phyloP scores from a whole-genome alignment of 148 eudicot genomes.

The Limonium bicolor region DNA sequence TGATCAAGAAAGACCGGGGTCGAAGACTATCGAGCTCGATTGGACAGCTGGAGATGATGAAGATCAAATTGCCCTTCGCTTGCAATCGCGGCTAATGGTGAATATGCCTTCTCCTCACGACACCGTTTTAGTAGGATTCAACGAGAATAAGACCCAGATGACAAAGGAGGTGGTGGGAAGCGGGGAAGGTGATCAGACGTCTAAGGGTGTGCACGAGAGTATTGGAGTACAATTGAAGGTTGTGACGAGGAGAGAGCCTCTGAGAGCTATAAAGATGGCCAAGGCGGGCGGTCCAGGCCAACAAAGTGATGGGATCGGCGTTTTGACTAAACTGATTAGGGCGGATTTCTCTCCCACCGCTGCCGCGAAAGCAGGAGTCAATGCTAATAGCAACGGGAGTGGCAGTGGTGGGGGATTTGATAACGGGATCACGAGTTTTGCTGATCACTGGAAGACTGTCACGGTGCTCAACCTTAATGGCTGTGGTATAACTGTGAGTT shows the following conservation, averaged over 20 bases:
- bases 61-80: constrained; percentile 65
- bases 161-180: constrained; percentile 9
- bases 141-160: constrained; percentile 5
- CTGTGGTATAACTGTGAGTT: constrained; percentile 70
- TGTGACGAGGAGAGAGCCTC: constrained; percentile 67
- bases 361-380: constrained; percentile 9
- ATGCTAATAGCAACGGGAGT: constrained; percentile 1
- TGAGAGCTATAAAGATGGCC: constrained; percentile 42
- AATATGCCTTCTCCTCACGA: constrained; percentile 80
- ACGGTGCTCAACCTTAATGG: constrained; percentile 49
- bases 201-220: constrained; percentile 8
- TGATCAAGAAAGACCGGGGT: constrained; percentile 13
- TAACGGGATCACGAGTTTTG: constrained; percentile 21
- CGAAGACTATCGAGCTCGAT: constrained; percentile 50
- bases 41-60: constrained; percentile 94
- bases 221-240: constrained; percentile 62
- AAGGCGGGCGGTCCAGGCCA: constrained; percentile 68
- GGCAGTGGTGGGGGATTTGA: constrained; percentile 25
- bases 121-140: constrained; percentile 43
- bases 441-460: constrained; percentile 76
- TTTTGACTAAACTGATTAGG: constrained; percentile 52
- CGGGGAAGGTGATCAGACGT: constrained; percentile 1
- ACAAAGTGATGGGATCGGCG: constrained; percentile 81
- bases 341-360: constrained; percentile 18
- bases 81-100: constrained; percentile 85